Percentiles rank a stretch among this genome's conserved stretches.
These are phyloP conservation scores for Diaporthe helianthi DNA, from an alignment of 2,329 filamentous ascomycete species.

Conservation along the genomic window DNA sequence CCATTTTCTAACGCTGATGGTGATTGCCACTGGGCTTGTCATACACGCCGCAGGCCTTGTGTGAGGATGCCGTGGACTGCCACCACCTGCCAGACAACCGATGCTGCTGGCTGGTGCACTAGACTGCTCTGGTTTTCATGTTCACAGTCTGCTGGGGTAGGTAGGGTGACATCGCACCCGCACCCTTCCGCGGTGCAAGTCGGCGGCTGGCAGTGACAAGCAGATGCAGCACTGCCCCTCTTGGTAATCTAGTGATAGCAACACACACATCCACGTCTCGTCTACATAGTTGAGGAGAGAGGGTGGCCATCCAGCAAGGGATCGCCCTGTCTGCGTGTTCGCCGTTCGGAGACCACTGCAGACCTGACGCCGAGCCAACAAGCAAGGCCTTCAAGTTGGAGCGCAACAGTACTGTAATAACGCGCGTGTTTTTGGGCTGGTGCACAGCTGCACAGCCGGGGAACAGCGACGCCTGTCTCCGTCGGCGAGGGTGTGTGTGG, in stretches of 20 bases:
- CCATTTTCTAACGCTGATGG: background rate
- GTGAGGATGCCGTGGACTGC: background rate
- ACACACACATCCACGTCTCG: background rate
- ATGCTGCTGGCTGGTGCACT: background rate
- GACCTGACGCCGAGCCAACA: slow-evolving; percentile 4
- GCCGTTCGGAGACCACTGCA: background rate
- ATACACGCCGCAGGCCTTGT: background rate
- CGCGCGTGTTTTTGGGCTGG: background rate
- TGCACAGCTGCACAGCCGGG: slow-evolving; percentile 4
- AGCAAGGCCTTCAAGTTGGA: slow-evolving; percentile 10
- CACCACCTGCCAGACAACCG: background rate
- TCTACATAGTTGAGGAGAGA: slow-evolving; percentile 19
- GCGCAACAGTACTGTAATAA: background rate
- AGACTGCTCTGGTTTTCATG: background rate
- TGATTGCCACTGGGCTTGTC: slow-evolving; percentile 6
- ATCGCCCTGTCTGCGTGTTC: slow-evolving; percentile 12
- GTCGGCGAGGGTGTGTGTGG: background rate
- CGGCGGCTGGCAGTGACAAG: slow-evolving; percentile 17
- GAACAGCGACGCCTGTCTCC: slow-evolving; percentile 19
- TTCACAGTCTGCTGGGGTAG: background rate
- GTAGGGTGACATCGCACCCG: background rate
- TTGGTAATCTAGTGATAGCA: slow-evolving; percentile 11
- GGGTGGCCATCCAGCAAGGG: slow-evolving; percentile 16
- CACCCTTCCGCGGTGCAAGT: background rate
- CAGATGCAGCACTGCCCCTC: background rate